Evolutionary conservation across 1,284 basidiomycete genomes (phyloP), one percentile per base, ranked within the genome.

Genomic region (Trametes pubescens): DNA sequence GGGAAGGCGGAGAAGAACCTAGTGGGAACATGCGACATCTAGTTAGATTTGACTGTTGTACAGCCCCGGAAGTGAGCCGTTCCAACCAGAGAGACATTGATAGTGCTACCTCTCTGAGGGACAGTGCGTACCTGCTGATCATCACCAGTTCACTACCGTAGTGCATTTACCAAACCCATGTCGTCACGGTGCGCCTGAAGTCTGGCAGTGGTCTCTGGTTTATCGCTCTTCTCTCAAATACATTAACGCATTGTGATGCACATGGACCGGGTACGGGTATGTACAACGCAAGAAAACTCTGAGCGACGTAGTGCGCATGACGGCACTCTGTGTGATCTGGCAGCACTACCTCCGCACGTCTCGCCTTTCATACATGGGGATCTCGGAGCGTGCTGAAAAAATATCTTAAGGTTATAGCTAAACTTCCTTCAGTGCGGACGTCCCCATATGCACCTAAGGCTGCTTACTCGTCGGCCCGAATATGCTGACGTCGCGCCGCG

Each of bases 351-450:
- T 10, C 49, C 32, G 49, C 49, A 34, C 7, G n/a, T 51, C 26
- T 24, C 29, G 49, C 26, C 48, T n/a, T 32, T 34, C 29, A 34
- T 21, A 11, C 29, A 21, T 16, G 49, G 49, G 26, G 32, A 51
- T 51, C 49, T 51, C 49, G 49, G 49, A 10, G 13, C 4, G 2
- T 18, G 7, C 29, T 24, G 3, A 18, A 10, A 3, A 4, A 43
- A 43, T n/a, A 43, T 43, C 16, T 43, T n/a, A 43, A n/a, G 40
- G 40, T 51, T 51, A 35, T 51, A 34, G 49, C 49, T 29, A 29
- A 51, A 29, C 26, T 21, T 34, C 2, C 29, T 35, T 26, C 10
- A 51, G 13, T 6, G 26, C 18, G 14, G 16, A 34, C 48, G 24
- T 51, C 51, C 29, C 29, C 29, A 8, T 32, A n/a, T n/a, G n/a